Evolutionary conservation across 2,329 filamentous ascomycete genomes (phyloP), one percentile per base, ranked within the genome.

Genomic region (Canariomyces notabilis): DNA sequence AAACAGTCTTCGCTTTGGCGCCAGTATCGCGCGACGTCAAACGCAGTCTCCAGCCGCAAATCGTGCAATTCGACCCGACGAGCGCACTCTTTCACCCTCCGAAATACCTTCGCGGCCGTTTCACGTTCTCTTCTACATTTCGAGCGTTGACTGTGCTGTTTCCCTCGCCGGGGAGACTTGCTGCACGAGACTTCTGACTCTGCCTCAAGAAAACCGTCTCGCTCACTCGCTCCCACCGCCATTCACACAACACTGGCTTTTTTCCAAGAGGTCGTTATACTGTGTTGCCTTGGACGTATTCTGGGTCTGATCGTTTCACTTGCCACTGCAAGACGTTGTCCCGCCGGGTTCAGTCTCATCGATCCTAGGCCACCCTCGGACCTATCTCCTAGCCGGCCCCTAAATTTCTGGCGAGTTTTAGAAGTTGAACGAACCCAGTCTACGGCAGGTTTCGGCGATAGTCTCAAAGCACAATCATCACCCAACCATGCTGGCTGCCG

Each of bases 1-100:
- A 51, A 51, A 53, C 51, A 48, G 36, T 51, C 39, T 53, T n/a
- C n/a, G 35, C 38, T 53, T 39, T 46, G 26, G 47, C 45, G 42
- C 46, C 43, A 37, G 34, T 23, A 35, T 43, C 39, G 46, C 49
- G 37, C 42, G 42, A 44, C 37, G 26, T 39, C 43, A 39, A 48
- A 47, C 32, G 35, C 43, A 31, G 36, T 37, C 26, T 40, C 44
- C 51, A 32, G 44, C 23, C 46, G 41, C 48, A 41, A 51, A 37
- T 36, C 42, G 39, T 15, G 14, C 26, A 44, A 44, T 35, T 31
- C 41, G 14, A n/a, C n/a, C n/a, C n/a, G n/a, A n/a, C 42, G 39
- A 38, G 42, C 39, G 41, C 31, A 37, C 31, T 40, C 39, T 15
- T 46, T 41, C 23, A 5, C 18, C 40, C 22, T 21, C 44, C 29